phyloP scores from a whole-genome alignment of 208 protist genomes.

The Tritrichomonas musculus region DNA sequence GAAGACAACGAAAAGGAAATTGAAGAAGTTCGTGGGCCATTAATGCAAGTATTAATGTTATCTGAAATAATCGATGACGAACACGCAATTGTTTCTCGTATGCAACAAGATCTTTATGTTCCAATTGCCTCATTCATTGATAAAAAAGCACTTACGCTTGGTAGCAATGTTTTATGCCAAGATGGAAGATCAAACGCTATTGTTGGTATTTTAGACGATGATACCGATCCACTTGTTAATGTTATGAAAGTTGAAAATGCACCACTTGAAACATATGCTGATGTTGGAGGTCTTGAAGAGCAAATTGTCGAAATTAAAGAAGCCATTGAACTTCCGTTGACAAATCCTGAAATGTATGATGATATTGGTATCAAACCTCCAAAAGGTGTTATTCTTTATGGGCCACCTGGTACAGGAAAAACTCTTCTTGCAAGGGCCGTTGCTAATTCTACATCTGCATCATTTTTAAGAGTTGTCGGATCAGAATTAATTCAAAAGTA shows the following conservation, averaged over 20 bases:
- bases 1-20: slow-evolving; percentile 82
- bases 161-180: not conserved
- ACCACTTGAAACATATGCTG: slow-evolving; percentile 94
- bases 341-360: slow-evolving; percentile 98
- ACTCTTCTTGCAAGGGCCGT: slow-evolving; percentile 99
- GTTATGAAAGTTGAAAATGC: slow-evolving; percentile 99
- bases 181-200: slow-evolving; percentile 64
- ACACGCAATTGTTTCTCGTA: slow-evolving; percentile 90
- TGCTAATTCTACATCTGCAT: slow-evolving; percentile 95
- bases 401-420: slow-evolving; percentile 93
- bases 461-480: slow-evolving; percentile 98
- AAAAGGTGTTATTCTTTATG: slow-evolving; percentile 99
- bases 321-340: slow-evolving; percentile 95
- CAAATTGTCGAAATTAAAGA: slow-evolving; percentile 90
- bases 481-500: slow-evolving; percentile 99
- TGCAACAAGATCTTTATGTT: slow-evolving; percentile 92
- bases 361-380: slow-evolving; percentile 99
- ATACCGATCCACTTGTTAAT: slow-evolving; percentile 93
- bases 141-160: slow-evolving; percentile 69
- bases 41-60: slow-evolving; percentile 89
- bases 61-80: slow-evolving; percentile 99
- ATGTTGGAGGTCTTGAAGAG: slow-evolving; percentile 96
- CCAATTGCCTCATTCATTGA: slow-evolving; percentile 98
- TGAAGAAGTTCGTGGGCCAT: slow-evolving; percentile 93
- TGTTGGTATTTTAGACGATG: slow-evolving; percentile 92